Conservation (phyloP, 306 rosid species). For the Prinsepia uniflora region DNA sequence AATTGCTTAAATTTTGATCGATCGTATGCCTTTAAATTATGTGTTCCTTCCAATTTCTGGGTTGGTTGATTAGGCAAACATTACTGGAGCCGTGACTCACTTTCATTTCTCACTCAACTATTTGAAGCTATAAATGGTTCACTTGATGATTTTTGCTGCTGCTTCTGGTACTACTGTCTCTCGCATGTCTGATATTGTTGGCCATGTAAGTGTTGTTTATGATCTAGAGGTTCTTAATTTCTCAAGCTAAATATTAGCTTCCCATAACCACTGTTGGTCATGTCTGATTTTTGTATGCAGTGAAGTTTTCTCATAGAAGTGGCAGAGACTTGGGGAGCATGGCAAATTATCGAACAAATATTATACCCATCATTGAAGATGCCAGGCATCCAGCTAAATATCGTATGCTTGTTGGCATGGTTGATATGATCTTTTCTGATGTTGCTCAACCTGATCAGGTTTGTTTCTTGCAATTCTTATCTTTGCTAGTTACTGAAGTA, state of each 20-base stretch:
- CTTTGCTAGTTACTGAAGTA: neutral
- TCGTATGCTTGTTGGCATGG: slow-evolving; percentile 93
- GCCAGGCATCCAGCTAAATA: slow-evolving; percentile 94
- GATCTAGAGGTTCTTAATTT: neutral
- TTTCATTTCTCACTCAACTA: neutral
- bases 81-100: neutral
- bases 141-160: slow-evolving; percentile 42
- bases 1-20: no score
- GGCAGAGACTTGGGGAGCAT: slow-evolving; percentile 93
- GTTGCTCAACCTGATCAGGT: slow-evolving; percentile 99
- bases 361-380: slow-evolving; percentile 91
- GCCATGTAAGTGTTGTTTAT: slow-evolving; percentile 53
- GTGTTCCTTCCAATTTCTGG: neutral
- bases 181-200: slow-evolving; percentile 91
- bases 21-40: no score
- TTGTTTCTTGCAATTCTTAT: slow-evolving; percentile 7
- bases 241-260: neutral
- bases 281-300: slow-evolving; percentile 81
- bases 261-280: neutral
- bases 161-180: slow-evolving; percentile 97
- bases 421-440: slow-evolving; percentile 96
- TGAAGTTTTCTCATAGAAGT: slow-evolving; percentile 91
- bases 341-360: slow-evolving; percentile 91
- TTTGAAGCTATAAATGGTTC: neutral
- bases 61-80: neutral